Percentiles rank a stretch among this genome's conserved stretches.
These are phyloP conservation scores for Penicillium canescens DNA, from an alignment of 495 filamentous ascomycete species.

Conservation along the genomic window DNA sequence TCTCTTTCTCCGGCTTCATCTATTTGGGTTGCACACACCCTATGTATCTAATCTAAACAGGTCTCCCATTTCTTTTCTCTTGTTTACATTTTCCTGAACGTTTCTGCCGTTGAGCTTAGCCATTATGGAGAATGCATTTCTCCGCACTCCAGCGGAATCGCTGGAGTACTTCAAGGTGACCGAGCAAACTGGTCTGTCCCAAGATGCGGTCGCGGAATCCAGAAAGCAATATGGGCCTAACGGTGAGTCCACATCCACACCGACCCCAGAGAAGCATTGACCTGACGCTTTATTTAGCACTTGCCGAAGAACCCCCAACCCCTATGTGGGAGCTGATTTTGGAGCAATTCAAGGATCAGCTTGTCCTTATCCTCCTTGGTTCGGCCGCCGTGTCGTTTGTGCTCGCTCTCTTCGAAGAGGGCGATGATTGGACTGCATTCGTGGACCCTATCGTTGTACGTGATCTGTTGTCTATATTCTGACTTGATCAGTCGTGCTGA, in stretches of 20 bases:
- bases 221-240: constrained; percentile 78
- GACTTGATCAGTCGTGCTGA: constrained; percentile 13
- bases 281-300: constrained; percentile 53
- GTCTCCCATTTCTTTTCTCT: neutral
- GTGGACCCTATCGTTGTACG: constrained; percentile 93
- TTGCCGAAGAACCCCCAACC: constrained; percentile 96
- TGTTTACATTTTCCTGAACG: neutral
- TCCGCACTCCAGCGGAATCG: constrained; percentile 64
- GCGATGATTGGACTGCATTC: constrained; percentile 95
- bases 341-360: constrained; percentile 99
- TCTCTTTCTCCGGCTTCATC: no score
- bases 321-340: constrained; percentile 94
- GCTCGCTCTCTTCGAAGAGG: constrained; percentile 89
- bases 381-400: constrained; percentile 95
- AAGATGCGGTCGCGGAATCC: constrained; percentile 62
- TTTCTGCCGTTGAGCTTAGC: constrained; percentile 18
- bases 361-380: constrained; percentile 91
- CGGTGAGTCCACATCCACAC: constrained; percentile 55
- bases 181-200: constrained; percentile 65
- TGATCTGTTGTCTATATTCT: constrained; percentile 1
- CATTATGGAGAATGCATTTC: constrained; percentile 79
- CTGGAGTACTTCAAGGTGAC: constrained; percentile 72
- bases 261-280: neutral
- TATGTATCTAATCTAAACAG: no score
- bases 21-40: no score